These are phyloP conservation scores for Penicillium nucicola DNA, from an alignment of 495 filamentous ascomycete genomes.

Conservation along the genomic window DNA sequence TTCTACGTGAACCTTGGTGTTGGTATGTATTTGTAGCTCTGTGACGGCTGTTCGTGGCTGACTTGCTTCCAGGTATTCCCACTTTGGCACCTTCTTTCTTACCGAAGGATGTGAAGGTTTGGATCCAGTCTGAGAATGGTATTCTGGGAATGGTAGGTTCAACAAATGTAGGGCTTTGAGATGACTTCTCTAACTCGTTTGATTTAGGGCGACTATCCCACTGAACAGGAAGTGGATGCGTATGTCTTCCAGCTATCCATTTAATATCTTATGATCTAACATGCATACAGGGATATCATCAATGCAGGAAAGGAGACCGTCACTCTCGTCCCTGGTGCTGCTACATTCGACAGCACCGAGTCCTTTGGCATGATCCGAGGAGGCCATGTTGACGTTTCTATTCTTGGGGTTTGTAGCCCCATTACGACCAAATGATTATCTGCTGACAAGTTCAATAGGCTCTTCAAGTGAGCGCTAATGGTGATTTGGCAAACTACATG, in stretches of 20 bases:
- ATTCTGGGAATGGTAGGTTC: slow-evolving; percentile 67
- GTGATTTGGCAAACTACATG: slow-evolving; percentile 91
- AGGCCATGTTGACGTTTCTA: slow-evolving; percentile 84
- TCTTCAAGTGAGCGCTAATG: slow-evolving; percentile 79
- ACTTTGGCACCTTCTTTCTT: slow-evolving; percentile 84
- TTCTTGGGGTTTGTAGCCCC: slow-evolving; percentile 54
- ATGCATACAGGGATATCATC: slow-evolving; percentile 63
- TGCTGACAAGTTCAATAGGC: slow-evolving; percentile 40
- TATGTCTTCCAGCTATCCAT: slow-evolving; percentile 16
- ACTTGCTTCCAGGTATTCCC: slow-evolving; percentile 55
- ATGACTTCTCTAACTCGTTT: slow-evolving; percentile 1
- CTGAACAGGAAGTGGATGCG: slow-evolving; percentile 73
- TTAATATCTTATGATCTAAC: background rate
- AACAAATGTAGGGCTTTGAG: background rate
- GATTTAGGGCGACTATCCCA: slow-evolving; percentile 73
- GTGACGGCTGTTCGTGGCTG: background rate
- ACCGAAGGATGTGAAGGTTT: slow-evolving; percentile 71
- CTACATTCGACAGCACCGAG: slow-evolving; percentile 82
- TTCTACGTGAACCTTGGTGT: slow-evolving; percentile 94
- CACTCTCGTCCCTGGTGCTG: slow-evolving; percentile 73
- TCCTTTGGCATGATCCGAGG: slow-evolving; percentile 92
- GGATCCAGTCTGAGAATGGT: slow-evolving; percentile 89
- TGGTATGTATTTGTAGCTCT: slow-evolving; percentile 55
- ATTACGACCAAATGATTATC: no score
- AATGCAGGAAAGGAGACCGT: slow-evolving; percentile 96